A percentile compares a stretch with the other conserved stretches of the same genome.
These are phyloP conservation scores for Colletotrichum australisinense DNA, from an alignment of 2,329 filamentous ascomycete species.

Conservation along the genomic window DNA sequence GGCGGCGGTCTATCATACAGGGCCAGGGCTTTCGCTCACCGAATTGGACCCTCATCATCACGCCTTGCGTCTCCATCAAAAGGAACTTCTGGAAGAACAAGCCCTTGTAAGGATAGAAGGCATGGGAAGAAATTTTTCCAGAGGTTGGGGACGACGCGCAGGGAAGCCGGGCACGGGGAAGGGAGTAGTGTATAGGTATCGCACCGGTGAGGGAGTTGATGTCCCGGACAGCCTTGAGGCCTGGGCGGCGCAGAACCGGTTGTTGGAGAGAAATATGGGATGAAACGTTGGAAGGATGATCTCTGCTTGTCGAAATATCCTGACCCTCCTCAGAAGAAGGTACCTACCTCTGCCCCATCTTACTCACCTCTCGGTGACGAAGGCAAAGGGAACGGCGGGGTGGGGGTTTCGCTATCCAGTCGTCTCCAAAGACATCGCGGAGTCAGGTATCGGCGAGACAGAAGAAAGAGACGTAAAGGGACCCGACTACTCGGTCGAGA, in stretches of 20 bases:
- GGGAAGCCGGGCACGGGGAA: neutral
- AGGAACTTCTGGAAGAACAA: neutral
- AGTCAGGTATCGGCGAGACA: neutral
- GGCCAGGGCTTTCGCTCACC: slow-evolving; percentile 3
- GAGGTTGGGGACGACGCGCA: slow-evolving; percentile 22
- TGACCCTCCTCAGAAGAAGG: neutral
- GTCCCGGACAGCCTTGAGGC: neutral
- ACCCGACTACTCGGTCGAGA: slow-evolving; percentile 6
- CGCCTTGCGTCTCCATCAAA: neutral
- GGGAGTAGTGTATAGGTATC: neutral
- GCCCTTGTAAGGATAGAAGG: neutral
- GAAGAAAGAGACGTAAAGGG: neutral
- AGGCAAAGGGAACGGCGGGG: neutral
- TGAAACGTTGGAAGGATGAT: slow-evolving; percentile 25
- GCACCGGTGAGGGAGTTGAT: neutral
- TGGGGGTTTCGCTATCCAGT: neutral
- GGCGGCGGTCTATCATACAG: neutral
- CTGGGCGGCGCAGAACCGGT: neutral
- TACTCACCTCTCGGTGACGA: neutral
- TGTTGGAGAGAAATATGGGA: slow-evolving; percentile 6
- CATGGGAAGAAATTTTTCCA: neutral
- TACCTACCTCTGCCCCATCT: neutral
- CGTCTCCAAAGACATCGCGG: neutral
- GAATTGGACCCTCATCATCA: neutral
- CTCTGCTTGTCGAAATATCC: slow-evolving; percentile 26